Evolutionary conservation across 257 asterid species (phyloP), one percentile per base, ranked within the genome.

Genomic region (Handroanthus guayacan): DNA sequence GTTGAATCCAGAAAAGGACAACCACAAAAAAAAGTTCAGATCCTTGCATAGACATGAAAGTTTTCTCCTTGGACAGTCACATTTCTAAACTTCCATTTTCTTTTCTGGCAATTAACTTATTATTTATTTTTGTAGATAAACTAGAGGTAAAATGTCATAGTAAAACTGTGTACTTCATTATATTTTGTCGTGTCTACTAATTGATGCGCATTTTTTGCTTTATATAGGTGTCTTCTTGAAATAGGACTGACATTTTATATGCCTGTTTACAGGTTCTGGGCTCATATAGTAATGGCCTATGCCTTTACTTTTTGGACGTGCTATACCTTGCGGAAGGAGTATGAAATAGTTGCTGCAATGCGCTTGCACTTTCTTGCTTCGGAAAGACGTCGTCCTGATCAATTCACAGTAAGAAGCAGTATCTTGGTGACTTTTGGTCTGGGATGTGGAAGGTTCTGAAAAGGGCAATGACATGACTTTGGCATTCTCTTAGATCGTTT

Each of bases 351-450:
- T 82, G 90, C 97, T 54, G 41, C 85, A 75, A 87, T 94, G 99
- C 96, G 99, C 80, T 76, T 94, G 77, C 92, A 94, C 80, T 94
- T 92, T 85, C 90, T 94, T 79, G 95, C 97, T 74, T 87, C 99
- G 43, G 93, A 87, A 76, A 88, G 75, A 73, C 97, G 99, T 5
- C 97, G 97, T 52, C 97, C 99, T 56, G 97, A 92, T 82, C 99
- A 94, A 66, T 94, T 85, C 81, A 92, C 95, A 34, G 99, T 94
- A 80, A 84, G 85, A 80, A 34, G 65, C 73, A 62, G 55, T 25
- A 25, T 71, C 43, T 34, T 79, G 81, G 47, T 83, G 18, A 72
- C 67, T 67, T 34, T 36, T 47, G 14, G 60, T 47, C 58, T 64
- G 57, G 11, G 62, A n/a, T 56, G 75, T 48, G 18, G 56, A 37